Evolutionary conservation across 169 alveolate species (phyloP), one percentile per base, ranked within the genome.

Genomic region (Plasmodium gaboni): DNA sequence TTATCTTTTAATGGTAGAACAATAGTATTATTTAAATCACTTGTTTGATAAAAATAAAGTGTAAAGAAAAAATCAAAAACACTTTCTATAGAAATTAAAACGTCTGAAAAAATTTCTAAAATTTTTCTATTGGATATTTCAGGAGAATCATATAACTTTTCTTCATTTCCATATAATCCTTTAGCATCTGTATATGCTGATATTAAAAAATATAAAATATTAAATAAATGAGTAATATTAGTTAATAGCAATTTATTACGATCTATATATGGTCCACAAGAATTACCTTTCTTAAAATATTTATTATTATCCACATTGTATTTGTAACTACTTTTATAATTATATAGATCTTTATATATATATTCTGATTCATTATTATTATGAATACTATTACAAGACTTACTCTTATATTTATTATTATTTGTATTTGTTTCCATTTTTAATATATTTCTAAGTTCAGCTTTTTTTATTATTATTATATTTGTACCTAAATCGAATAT

Each of bases 31-130:
- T 57, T 68, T 28, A 48, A 68, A 26, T 83, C 91, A 70, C 53
- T 83, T 24, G 91, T 83, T 72, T 83, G 91, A 57, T 69, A 69
- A 69, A 83, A 83, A 70, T 83, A 83, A 13, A 83, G 53, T 9
- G 83, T 83, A 59, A 69, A 83, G 64, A 24, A 83, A 69, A 57
- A 83, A 61, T 83, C 91, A 61, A 68, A 83, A 13, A 69, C 85
- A 28, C 74, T 67, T 59, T 83, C 91, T 15, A 83, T 83, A 13
- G 86, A 68, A 57, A 69, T 38, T 24, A 83, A 59, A 3, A 83
- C 73, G 4, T 83, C 86, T 55, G 91, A 83, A 44, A 83, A 83
- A 13, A 83, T 50, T 59, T 83, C 91, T 61, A 83, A 70, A 22
- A 83, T 60, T 83, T 83, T 83, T 9, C 86, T 55, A 48, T 83